Conservation (phyloP, 2,329 filamentous ascomycete species). For the Alternaria triticimaculans region DNA sequence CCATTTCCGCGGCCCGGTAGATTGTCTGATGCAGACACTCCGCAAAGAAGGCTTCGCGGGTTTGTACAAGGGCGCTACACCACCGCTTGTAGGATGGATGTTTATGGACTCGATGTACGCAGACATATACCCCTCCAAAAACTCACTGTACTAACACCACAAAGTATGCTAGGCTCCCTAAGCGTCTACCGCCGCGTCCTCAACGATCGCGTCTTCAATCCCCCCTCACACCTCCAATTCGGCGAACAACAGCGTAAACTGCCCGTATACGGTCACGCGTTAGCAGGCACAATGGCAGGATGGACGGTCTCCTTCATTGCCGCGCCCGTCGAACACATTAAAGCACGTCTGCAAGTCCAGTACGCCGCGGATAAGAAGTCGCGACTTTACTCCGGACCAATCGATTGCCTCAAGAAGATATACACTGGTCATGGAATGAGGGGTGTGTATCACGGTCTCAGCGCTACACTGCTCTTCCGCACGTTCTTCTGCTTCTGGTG, state of each 20-base stretch:
- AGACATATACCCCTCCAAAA: not conserved
- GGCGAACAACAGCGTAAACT: constrained; percentile 59
- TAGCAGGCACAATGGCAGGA: constrained; percentile 87
- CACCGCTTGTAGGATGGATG: constrained; percentile 96
- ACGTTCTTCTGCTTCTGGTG: constrained; percentile 98
- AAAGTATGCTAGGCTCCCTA: constrained; percentile 83
- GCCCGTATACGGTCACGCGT: constrained; percentile 79
- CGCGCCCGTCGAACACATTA: constrained; percentile 92
- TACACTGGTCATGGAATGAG: constrained; percentile 68
- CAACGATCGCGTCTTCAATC: constrained; percentile 78
- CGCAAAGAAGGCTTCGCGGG: constrained; percentile 83
- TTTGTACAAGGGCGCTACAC: constrained; percentile 92
- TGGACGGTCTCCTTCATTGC: constrained; percentile 91
- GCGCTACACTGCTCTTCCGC: constrained; percentile 85
- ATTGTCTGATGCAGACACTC: constrained; percentile 84
- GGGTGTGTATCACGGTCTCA: constrained; percentile 86
- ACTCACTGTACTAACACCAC: constrained; percentile 10
- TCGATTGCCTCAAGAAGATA: constrained; percentile 78
- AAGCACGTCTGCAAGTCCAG: constrained; percentile 91
- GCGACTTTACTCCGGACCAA: constrained; percentile 81
- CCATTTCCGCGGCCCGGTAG: constrained; percentile 84
- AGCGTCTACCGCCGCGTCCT: constrained; percentile 87
- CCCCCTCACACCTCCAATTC: constrained; percentile 54
- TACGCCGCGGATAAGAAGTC: constrained; percentile 81
- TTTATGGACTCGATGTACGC: constrained; percentile 84